phyloP scores from a whole-genome alignment of 805 yeast genomes.

The Yarrowia bubula region DNA sequence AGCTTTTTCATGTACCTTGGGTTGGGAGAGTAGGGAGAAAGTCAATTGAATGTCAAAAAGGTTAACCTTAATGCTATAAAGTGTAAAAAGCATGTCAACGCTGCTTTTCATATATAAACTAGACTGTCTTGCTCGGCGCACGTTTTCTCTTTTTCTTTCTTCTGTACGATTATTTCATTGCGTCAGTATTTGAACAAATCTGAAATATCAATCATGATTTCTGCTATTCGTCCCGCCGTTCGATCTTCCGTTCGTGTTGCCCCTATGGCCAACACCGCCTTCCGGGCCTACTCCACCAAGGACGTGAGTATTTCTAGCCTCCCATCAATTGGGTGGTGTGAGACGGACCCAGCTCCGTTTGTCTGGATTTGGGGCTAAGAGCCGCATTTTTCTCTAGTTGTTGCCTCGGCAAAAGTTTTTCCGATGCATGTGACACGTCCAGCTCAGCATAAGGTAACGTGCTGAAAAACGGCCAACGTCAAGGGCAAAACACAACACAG shows the following conservation, averaged over 20 bases:
- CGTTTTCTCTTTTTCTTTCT: conserved; percentile 9
- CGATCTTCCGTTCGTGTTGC: conserved; percentile 23
- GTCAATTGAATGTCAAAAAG: conserved; percentile 20
- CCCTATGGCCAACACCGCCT: conserved; percentile 26
- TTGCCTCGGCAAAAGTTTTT: conserved; percentile 24
- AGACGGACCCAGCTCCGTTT: neutral
- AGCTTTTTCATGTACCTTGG: conserved; percentile 27
- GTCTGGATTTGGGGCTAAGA: neutral
- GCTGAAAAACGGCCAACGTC: neutral
- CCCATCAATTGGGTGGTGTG: neutral
- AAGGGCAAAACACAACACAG: neutral
- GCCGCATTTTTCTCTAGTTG: neutral
- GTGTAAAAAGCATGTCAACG: neutral
- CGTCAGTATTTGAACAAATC: conserved; percentile 26
- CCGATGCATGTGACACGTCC: conserved; percentile 20
- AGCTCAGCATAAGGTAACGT: neutral
- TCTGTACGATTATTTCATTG: conserved; percentile 26
- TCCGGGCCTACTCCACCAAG: conserved; percentile 28
- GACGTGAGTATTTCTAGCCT: conserved; percentile 10
- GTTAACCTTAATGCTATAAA: neutral
- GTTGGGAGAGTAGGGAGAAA: conserved; percentile 23
- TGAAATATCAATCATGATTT: conserved; percentile 26
- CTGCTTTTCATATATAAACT: conserved; percentile 24
- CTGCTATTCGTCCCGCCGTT: conserved; percentile 27
- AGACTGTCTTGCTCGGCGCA: conserved; percentile 18